A percentile compares a stretch with the other conserved stretches of the same genome.
Evolutionary conservation across 305 asterid genomes (phyloP).

Genomic region (Solanum hybrid): DNA sequence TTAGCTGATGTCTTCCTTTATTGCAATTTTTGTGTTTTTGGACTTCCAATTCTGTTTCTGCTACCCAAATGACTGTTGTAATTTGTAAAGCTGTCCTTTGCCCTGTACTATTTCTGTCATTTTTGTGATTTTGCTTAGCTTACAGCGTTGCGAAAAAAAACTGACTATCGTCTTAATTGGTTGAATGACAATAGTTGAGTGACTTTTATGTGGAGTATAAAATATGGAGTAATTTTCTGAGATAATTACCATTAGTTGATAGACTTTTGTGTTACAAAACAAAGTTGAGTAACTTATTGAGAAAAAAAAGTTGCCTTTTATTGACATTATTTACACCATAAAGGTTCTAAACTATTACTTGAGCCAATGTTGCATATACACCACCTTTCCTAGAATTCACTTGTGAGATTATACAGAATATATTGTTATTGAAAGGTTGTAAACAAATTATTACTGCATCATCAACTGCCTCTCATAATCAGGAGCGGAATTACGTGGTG

Average conservation of each 20-base stretch:
- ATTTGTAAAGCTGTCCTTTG: not conserved
- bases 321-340: not conserved
- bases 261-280: too few species aligned
- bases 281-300: too few species aligned
- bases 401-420: not conserved
- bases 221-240: not conserved
- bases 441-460: not conserved
- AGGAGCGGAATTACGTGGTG: not conserved
- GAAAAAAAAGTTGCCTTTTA: not conserved
- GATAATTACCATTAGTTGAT: not conserved
- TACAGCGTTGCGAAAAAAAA: not conserved
- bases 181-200: not conserved
- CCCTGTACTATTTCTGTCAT: not conserved
- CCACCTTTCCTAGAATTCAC: fast-evolving
- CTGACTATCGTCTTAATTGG: not conserved
- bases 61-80: not conserved
- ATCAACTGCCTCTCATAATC: not conserved
- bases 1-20: not conserved
- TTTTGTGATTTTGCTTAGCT: not conserved
- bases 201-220: too few species aligned
- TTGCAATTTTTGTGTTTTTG: not conserved
- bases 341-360: not conserved
- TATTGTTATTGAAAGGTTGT: not conserved
- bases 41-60: not conserved
- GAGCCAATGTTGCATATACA: not conserved